Evolutionary conservation across 768 basidiomycete genomes (phyloP).

Genomic region (Lentinula edodes): DNA sequence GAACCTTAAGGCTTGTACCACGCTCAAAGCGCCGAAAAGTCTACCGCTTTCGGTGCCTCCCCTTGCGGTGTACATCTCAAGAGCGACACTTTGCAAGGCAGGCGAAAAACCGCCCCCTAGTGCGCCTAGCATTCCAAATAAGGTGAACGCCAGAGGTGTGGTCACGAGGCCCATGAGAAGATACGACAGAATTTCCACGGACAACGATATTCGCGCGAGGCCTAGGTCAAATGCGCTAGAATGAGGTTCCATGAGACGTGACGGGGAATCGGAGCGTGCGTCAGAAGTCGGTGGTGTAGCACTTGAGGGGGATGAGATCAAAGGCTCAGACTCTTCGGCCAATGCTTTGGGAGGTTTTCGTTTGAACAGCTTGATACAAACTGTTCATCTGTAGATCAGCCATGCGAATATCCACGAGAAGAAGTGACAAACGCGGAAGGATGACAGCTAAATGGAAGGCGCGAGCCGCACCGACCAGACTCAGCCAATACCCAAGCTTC

Average conservation of each 20-base stretch:
- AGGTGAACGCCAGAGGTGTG: constrained; percentile 44
- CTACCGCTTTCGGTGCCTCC: constrained; percentile 61
- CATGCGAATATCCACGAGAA: neutral
- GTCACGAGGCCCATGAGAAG: constrained; percentile 42
- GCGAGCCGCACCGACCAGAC: constrained; percentile 44
- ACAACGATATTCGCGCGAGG: constrained; percentile 56
- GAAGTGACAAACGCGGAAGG: constrained; percentile 48
- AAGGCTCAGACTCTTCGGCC: constrained; percentile 24
- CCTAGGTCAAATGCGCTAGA: constrained; percentile 63
- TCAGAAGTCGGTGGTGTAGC: constrained; percentile 13
- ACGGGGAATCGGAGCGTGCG: constrained; percentile 10
- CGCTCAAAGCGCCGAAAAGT: constrained; percentile 77
- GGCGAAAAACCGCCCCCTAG: constrained; percentile 62
- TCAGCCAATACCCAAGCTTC: constrained; percentile 78
- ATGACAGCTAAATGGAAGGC: constrained; percentile 51
- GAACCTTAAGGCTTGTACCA: constrained; percentile 64
- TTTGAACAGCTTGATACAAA: constrained; percentile 49
- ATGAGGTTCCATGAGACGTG: constrained; percentile 8
- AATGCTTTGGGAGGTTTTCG: constrained; percentile 25
- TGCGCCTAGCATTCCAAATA: constrained; percentile 43
- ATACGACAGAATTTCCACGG: constrained; percentile 51
- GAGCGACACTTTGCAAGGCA: constrained; percentile 63
- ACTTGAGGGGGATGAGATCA: constrained; percentile 19
- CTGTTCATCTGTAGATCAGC: constrained; percentile 24
- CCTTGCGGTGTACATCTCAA: constrained; percentile 55